Base-by-base conservation (phyloP, 495 filamentous ascomycete genomes). In the Cenococcum geophilum region DNA sequence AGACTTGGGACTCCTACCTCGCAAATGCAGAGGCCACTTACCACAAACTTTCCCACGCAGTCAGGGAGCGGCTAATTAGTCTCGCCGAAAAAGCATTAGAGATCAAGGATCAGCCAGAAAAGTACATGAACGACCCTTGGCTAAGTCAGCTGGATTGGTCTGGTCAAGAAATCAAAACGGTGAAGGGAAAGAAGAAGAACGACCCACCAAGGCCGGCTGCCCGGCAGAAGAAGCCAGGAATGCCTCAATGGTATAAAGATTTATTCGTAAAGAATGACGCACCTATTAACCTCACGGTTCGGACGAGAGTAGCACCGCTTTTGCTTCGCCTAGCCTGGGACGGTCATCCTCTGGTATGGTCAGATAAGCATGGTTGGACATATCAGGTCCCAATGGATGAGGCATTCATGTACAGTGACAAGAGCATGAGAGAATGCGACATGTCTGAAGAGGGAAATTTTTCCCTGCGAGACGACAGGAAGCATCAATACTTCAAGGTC, bases 211-310 rank as follows among this genome's bases (percentile, higher is more conserved):
- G 89, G 53, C 90, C 88, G 23, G 87, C 85, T 16, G 85, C 86
- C 2, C 78, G 88, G 25, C 92, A 97, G 75, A 97, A 97, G 77
- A 89, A 86, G 73, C 91, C 91, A 4, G 93, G 93, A 34, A 91
- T 89, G 88, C 93, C 93, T 0, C 80, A 87, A 62, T 99, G 93
- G 93, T 99, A 96, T 73, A 96, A 92, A 71, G 90, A 89, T 70
- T 75, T 97, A 20, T 95, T 95, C 63, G 58, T 78, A 1, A 89
- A 83, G 42, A 84, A 69, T 35, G 78, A 79, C 25, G 72, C 80
- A 0, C 71, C 76, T 6, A 92, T 96, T 45, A 85, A 80, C 55
- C 70, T 99, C n/a, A 88, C 88, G 0, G 91, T 97, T 6, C 83
- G 95, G 34, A 89, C 91, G 37, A 83, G 93, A 40, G 86, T 96